Evolutionary conservation across 2,329 filamentous ascomycete genomes (phyloP), one percentile per base, ranked within the genome.

Genomic region (Trichoderma pleuroti): DNA sequence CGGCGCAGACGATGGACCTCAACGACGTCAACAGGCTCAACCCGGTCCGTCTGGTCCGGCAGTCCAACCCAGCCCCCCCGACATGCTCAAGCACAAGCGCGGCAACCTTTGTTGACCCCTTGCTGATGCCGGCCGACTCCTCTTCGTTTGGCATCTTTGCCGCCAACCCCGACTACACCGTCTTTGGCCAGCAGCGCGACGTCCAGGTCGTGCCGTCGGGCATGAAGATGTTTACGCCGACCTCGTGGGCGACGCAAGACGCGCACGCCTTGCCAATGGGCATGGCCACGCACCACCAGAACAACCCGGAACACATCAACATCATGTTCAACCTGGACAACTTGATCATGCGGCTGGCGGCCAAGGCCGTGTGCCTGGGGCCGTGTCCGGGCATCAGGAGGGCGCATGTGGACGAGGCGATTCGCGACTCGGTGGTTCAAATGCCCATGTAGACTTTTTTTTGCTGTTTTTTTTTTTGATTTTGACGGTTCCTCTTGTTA

Each of bases 291-390:
- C 46, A 32, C 18, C 18, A 32, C 18, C 28, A 21, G 7, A 59
- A 34, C n/a, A 59, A 24, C 6, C 18, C 42, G 6, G 42, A 69
- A 10, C 57, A 62, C 21, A 71, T 64, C 36, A 68, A 68, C 21
- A 71, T 71, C 16, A 68, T 57, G 30, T 62, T 71, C 30, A 66
- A 68, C 30, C 39, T 71, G 11, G 63, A 68, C 39, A 71, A 30
- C 7, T 9, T 71, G 21, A 54, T 71, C 12, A 16, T 34, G 9
- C 36, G 56, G 10, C 57, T 71, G 24, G 69, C 64, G 24, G n/a
- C 30, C 34, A 71, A 68, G 32, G 63, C 63, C 2, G 42, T 68
- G 4, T 71, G 69, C 32, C 21, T 71, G 32, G 69, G 69, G 10
- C 56, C 69, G 32, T 56, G 63, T 21, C 69, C 69, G 6, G 69